Evolutionary conservation across 2,329 filamentous ascomycete species (phyloP).

Genomic region (Mycogone perniciosa): DNA sequence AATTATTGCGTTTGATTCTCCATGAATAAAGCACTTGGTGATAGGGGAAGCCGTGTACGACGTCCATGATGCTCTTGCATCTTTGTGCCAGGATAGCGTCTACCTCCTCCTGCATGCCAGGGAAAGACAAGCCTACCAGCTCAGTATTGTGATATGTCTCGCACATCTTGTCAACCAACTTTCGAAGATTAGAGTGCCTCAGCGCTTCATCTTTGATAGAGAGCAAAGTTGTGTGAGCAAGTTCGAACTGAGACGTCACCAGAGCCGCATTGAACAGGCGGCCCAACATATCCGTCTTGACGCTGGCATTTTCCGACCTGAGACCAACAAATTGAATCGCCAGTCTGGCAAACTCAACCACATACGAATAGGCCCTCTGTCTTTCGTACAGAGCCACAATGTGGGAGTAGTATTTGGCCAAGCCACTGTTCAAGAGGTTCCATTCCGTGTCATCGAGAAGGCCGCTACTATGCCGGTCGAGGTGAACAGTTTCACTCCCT

Average conservation of each 20-base stretch:
- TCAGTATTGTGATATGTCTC: slow-evolving; percentile 58
- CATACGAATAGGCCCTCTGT: slow-evolving; percentile 68
- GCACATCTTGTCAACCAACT: slow-evolving; percentile 64
- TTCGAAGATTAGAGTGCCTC: slow-evolving; percentile 64
- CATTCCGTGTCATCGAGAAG: slow-evolving; percentile 73
- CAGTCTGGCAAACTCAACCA: slow-evolving; percentile 75
- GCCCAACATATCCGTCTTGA: slow-evolving; percentile 67
- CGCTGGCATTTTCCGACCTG: slow-evolving; percentile 29
- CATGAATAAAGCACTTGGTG: slow-evolving; percentile 89
- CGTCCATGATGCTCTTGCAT: slow-evolving; percentile 62
- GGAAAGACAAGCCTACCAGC: slow-evolving; percentile 71
- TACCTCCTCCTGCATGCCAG: slow-evolving; percentile 68
- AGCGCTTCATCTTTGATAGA: slow-evolving; percentile 66
- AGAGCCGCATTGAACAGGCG: slow-evolving; percentile 79
- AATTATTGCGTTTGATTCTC: slow-evolving; percentile 77
- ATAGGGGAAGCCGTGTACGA: slow-evolving; percentile 66
- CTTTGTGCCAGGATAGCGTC: slow-evolving; percentile 71
- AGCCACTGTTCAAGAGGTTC: slow-evolving; percentile 61
- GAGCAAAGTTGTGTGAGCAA: slow-evolving; percentile 73
- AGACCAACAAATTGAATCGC: slow-evolving; percentile 57
- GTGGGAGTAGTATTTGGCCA: slow-evolving; percentile 81
- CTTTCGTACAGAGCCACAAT: slow-evolving; percentile 76
- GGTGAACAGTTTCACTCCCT: slow-evolving; percentile 42
- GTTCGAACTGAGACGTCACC: slow-evolving; percentile 70
- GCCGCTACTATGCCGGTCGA: slow-evolving; percentile 52